Evolutionary conservation across 2,329 filamentous ascomycete species (phyloP), one percentile per base, ranked within the genome.

Genomic region (Cadophora luteo-olivacea): DNA sequence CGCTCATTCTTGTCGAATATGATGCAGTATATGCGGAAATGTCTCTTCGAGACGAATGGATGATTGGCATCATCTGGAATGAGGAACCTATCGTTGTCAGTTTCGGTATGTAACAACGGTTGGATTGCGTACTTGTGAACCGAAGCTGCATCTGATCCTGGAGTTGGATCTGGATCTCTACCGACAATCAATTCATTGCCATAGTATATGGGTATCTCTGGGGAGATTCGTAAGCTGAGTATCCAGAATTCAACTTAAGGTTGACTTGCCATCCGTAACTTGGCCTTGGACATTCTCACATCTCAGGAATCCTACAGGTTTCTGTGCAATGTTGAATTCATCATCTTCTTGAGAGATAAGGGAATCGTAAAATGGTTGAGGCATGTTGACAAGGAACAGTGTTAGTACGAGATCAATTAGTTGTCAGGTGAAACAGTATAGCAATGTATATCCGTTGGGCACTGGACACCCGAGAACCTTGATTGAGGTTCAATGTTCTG

Each of bases 21-120:
- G 51, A 88, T 78, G 1, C 83, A 83, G 74, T 87, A 89, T 38
- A 88, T 79, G 71, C 87, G 84, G 70, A 86, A 85, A 65, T 88
- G 86, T 32, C 82, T 80, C 63, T 84, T 82, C 1, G 86, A 88
- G 24, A 88, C 80, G 22, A 58, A 54, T 19, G 52, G 63, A 22
- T 48, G 25, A n/a, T 3, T 25, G 12, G 49, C 8, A 54, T 65
- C 63, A 49, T 58, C 63, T 58, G 51, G 19, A 24, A 65, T 65
- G 45, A 29, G 16, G 41, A 62, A 7, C 5, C 41, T 62, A 11
- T n/a, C 16, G n/a, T 22, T 16, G 60, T 51, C 29, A 62, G 22
- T 36, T 33, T 38, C 7, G 25, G 9, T 7, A 22, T 16, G n/a
- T 1, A 12, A 38, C 4, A 14, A 14, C 8, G 22, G 14, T 19